Percentiles rank a stretch among this genome's conserved stretches.
phyloP scores from a whole-genome alignment of 108 stramenopile species.

The Discostella stelligeroides region DNA sequence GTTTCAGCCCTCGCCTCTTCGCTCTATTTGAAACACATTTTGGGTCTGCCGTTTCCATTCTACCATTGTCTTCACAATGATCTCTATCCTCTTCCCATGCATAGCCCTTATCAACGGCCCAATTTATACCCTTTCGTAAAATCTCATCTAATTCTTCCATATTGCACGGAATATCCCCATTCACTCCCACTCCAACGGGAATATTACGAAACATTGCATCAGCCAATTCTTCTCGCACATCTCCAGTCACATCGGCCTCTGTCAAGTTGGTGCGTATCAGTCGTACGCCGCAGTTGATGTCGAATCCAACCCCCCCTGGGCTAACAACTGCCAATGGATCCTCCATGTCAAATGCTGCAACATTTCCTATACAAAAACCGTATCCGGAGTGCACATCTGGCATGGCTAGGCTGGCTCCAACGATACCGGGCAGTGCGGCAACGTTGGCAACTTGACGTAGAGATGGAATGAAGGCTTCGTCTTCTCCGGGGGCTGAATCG shows the following conservation, averaged over 20 bases:
- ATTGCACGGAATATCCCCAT: conserved; percentile 71
- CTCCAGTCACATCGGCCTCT: conserved; percentile 61
- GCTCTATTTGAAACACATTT: conserved; percentile 64
- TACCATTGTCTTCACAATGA: conserved; percentile 68
- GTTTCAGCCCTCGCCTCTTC: conserved; percentile 83
- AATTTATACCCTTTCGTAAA: conserved; percentile 81
- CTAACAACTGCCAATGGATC: conserved; percentile 75
- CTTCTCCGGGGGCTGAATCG: conserved; percentile 7
- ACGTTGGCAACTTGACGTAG: conserved; percentile 83
- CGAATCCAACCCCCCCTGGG: conserved; percentile 83
- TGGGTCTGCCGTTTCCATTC: conserved; percentile 71
- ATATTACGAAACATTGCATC: conserved; percentile 85
- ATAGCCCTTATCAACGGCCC: conserved; percentile 77
- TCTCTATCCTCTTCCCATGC: conserved; percentile 89
- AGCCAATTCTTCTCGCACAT: conserved; percentile 56
- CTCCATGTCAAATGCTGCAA: conserved; percentile 90
- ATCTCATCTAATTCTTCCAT: conserved; percentile 66
- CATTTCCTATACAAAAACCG: conserved; percentile 89
- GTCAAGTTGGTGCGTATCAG: conserved; percentile 80
- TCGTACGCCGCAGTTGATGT: conserved; percentile 88
- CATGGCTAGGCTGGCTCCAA: conserved; percentile 71
- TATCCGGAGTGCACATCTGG: conserved; percentile 89
- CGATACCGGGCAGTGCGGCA: conserved; percentile 85
- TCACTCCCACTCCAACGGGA: conserved; percentile 83
- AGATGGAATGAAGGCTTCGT: conserved; percentile 79